Evolutionary conservation across 2,329 filamentous ascomycete species (phyloP).

Genomic region (Allantophomopsis cytisporea): DNA sequence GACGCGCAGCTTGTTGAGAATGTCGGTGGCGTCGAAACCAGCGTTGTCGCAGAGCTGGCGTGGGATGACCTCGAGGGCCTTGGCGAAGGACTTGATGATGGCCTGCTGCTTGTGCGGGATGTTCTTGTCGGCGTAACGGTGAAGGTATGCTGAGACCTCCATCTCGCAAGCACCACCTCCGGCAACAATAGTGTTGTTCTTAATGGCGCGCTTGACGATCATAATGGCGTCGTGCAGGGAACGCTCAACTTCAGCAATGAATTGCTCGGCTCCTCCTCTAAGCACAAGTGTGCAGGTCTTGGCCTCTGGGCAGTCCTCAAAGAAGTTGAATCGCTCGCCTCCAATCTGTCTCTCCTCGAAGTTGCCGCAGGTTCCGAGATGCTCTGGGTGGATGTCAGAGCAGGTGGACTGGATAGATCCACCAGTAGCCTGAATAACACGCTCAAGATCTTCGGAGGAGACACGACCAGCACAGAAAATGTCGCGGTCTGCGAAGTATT

Average conservation of each 20-base stretch:
- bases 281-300: constrained; percentile 96
- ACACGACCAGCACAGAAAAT: constrained; percentile 97
- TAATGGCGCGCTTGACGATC: constrained; percentile 97
- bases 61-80: constrained; percentile 91
- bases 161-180: constrained; percentile 93
- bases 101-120: constrained; percentile 91
- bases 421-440: constrained; percentile 87
- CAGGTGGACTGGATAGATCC: constrained; percentile 90
- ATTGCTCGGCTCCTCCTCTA: constrained; percentile 93
- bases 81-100: constrained; percentile 95
- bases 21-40: constrained; percentile 95
- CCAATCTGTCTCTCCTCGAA: constrained; percentile 98
- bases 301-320: constrained; percentile 86
- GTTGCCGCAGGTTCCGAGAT: constrained; percentile 77
- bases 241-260: constrained; percentile 96
- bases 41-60: constrained; percentile 97
- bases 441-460: constrained; percentile 82
- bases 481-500: constrained; percentile 95
- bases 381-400: constrained; percentile 80
- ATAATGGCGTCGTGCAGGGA: constrained; percentile 98
- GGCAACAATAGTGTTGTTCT: constrained; percentile 87
- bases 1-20: constrained; percentile 88
- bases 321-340: constrained; percentile 96
- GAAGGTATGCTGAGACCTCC: constrained; percentile 89
- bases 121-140: constrained; percentile 84